These are phyloP conservation scores for Tylopilus sp. DNA, from an alignment of 1,284 basidiomycete species.

Conservation along the genomic window DNA sequence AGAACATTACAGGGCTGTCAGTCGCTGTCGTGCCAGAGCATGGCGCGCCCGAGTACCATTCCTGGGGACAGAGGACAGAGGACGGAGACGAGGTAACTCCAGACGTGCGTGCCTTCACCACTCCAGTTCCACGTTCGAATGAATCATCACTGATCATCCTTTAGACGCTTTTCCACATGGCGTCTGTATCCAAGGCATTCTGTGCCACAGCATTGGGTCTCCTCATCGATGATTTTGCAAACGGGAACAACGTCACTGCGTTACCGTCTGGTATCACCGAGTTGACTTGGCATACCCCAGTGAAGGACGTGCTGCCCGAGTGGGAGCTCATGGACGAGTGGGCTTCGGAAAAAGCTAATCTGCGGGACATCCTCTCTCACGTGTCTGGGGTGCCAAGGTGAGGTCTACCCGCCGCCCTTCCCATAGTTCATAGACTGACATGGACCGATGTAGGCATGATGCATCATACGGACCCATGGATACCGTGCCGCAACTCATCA, in stretches of 20 bases:
- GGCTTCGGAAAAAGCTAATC: slow-evolving; percentile 45
- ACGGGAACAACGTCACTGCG: slow-evolving; percentile 46
- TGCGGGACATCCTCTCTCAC: slow-evolving; percentile 53
- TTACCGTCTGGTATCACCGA: slow-evolving; percentile 45
- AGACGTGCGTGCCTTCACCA: slow-evolving; percentile 23
- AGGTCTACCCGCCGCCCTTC: not conserved
- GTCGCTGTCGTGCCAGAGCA: slow-evolving; percentile 28
- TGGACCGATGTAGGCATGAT: slow-evolving; percentile 44
- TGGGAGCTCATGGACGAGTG: slow-evolving; percentile 50
- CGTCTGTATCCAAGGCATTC: slow-evolving; percentile 53
- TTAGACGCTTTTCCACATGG: slow-evolving; percentile 53
- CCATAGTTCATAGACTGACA: no score
- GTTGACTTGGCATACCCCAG: slow-evolving; percentile 49
- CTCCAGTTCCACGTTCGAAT: not conserved
- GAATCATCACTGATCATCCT: not conserved
- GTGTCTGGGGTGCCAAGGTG: slow-evolving; percentile 52
- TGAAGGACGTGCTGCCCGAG: slow-evolving; percentile 50
- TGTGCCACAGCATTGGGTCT: slow-evolving; percentile 50
- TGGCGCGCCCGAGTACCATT: slow-evolving; percentile 31
- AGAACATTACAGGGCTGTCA: slow-evolving; percentile 38
- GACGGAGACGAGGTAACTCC: slow-evolving; percentile 32
- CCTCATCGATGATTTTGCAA: slow-evolving; percentile 51
- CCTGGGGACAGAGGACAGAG: slow-evolving; percentile 38
- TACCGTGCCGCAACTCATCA: slow-evolving; percentile 31
- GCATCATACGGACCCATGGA: slow-evolving; percentile 44